Percentiles rank a stretch among this genome's conserved stretches.
These are phyloP conservation scores for Yamadazyma olivae DNA, from an alignment of 805 yeast genomes.

Conservation along the genomic window DNA sequence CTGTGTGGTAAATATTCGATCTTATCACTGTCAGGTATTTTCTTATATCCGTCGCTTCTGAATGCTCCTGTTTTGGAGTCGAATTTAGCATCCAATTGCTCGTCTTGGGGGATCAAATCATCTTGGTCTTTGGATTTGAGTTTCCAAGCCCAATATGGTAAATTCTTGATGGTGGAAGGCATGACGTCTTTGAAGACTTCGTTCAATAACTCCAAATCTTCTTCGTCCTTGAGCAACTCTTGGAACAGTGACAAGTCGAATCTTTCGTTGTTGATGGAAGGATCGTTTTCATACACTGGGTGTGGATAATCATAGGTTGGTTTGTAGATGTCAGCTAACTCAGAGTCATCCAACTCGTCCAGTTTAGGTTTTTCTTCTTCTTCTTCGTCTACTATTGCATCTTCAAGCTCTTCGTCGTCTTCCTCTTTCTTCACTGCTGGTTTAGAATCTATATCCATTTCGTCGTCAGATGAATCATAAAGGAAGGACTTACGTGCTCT, in stretches of 20 bases:
- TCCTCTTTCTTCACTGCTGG: conserved; percentile 9
- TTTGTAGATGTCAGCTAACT: conserved; percentile 36
- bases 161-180: conserved; percentile 23
- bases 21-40: conserved; percentile 71
- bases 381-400: conserved; percentile 8
- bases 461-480: conserved; percentile 34
- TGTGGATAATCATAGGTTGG: conserved; percentile 53
- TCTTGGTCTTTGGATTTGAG: conserved; percentile 25
- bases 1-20: conserved; percentile 80
- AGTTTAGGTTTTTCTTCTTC: conserved; percentile 22
- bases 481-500: conserved; percentile 18
- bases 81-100: conserved; percentile 25
- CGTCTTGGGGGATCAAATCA: conserved; percentile 19
- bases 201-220: conserved; percentile 59
- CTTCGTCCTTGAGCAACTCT: conserved; percentile 62
- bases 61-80: conserved; percentile 57
- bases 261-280: conserved; percentile 18
- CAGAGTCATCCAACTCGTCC: conserved; percentile 25
- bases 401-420: background rate
- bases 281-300: conserved; percentile 54
- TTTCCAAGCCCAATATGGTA: conserved; percentile 69
- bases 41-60: conserved; percentile 68
- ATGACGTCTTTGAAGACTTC: conserved; percentile 32
- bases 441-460: conserved; percentile 15
- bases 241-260: conserved; percentile 51